Evolutionary conservation across 352 stramenopile species (phyloP), one percentile per base, ranked within the genome.

Genomic region (Peronosclerospora sorghi): DNA sequence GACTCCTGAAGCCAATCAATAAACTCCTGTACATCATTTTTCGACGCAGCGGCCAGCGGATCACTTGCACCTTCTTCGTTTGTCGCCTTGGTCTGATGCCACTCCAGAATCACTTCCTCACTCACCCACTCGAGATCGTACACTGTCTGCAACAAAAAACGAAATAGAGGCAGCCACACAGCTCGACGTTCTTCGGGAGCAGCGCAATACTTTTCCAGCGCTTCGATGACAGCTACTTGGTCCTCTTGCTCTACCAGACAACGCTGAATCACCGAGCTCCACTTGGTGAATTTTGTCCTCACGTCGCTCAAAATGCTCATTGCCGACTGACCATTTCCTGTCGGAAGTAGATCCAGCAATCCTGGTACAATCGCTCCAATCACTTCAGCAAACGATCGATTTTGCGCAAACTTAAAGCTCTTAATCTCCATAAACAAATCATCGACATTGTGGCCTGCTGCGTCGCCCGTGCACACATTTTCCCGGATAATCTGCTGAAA

Each of bases 401-500:
- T 95, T 60, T 96, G 82, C n/a, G 85, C 81, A 56, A 95, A 95
- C 58, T 96, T 96, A 59, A 86, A 95, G 45, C 81, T 88, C 71
- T 95, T 95, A 57, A 96, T 95, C 63, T 96, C 85, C 65, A 96
- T 83, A 49, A 95, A 86, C 46, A 95, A 60, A 60, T 96, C 91
- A 41, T 95, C 83, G 35, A 94, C 72, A 32, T 74, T 73, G 62
- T 92, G 73, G 15, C 73, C 74, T 2, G 71, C 76, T 2, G 62
- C 57, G 45, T 92, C 79, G 17, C 79, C 79, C 12, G 64, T 83
- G 48, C 69, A 73, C 21, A 92, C 77, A 48, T 85, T 88, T 40
- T 92, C 79, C 36, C 72, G 75, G 38, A 92, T 75, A 51, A 89
- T 81, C 50, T 77, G 68, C 17, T 74, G 54, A 48, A 92, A 92